phyloP scores from a whole-genome alignment of 2,329 filamentous ascomycete species.

The Trichoderma sp. region DNA sequence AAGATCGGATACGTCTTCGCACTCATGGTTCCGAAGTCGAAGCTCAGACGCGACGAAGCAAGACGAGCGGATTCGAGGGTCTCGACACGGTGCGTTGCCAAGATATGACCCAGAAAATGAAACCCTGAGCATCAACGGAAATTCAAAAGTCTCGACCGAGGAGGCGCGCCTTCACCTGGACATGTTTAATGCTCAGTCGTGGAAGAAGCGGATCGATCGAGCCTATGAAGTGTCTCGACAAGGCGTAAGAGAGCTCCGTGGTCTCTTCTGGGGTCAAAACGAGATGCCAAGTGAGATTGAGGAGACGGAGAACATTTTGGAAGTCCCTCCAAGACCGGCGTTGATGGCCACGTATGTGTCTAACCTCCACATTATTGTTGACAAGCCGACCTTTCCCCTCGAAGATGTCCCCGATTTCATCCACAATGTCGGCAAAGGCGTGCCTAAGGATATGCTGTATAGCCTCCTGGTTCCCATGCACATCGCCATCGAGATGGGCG shows the following conservation, averaged over 20 bases:
- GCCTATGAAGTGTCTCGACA: slow-evolving; percentile 68
- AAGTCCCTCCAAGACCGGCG: slow-evolving; percentile 80
- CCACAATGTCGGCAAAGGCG: slow-evolving; percentile 90
- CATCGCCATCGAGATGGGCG: slow-evolving; percentile 85
- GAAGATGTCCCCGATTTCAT: slow-evolving; percentile 81
- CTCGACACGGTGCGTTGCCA: slow-evolving; percentile 49
- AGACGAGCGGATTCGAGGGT: slow-evolving; percentile 36
- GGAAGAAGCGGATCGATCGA: slow-evolving; percentile 87
- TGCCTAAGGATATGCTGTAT: slow-evolving; percentile 90
- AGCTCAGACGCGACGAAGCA: slow-evolving; percentile 52
- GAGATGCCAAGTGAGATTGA: slow-evolving; percentile 79
- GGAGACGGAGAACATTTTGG: slow-evolving; percentile 81
- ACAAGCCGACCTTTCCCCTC: slow-evolving; percentile 90
- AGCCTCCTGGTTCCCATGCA: slow-evolving; percentile 87
- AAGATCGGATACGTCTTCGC: slow-evolving; percentile 34
- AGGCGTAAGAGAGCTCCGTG: slow-evolving; percentile 76
- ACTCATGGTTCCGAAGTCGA: slow-evolving; percentile 52
- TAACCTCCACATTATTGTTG: slow-evolving; percentile 81
- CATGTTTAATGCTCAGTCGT: slow-evolving; percentile 81
- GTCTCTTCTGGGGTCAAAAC: slow-evolving; percentile 79
- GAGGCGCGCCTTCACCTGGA: slow-evolving; percentile 77
- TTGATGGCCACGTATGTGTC: slow-evolving; percentile 79
- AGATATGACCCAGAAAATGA: slow-evolving; percentile 81
- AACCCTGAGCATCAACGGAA: slow-evolving; percentile 64
- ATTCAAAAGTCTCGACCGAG: slow-evolving; percentile 70